phyloP scores from a whole-genome alignment of 495 filamentous ascomycete genomes.

The Beverwykella pulmonaria region DNA sequence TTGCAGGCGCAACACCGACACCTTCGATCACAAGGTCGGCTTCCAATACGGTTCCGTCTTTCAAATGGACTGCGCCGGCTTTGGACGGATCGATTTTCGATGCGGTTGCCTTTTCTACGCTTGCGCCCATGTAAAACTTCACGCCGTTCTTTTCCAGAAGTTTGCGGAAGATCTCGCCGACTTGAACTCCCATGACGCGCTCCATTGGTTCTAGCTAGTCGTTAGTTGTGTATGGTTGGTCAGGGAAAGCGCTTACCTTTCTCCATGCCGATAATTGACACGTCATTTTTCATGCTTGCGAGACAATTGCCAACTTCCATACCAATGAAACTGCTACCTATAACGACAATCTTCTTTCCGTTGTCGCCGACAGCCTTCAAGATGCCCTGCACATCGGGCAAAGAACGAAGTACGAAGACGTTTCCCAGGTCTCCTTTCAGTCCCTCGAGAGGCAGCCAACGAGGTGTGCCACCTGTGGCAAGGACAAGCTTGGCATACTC shows the following conservation, averaged over 20 bases:
- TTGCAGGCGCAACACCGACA: slow-evolving; percentile 84
- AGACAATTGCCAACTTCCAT: slow-evolving; percentile 92
- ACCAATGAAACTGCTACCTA: slow-evolving; percentile 92
- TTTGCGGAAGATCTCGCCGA: slow-evolving; percentile 77
- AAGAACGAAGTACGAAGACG: slow-evolving; percentile 77
- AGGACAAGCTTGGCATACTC: slow-evolving; percentile 87
- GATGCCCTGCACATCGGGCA: slow-evolving; percentile 77
- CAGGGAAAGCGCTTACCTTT: slow-evolving; percentile 12
- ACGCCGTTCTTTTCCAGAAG: slow-evolving; percentile 82
- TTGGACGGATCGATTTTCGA: slow-evolving; percentile 63
- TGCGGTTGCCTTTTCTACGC: slow-evolving; percentile 77
- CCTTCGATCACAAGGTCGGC: slow-evolving; percentile 91
- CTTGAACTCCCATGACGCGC: slow-evolving; percentile 78
- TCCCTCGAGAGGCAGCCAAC: slow-evolving; percentile 75
- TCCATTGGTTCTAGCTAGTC: slow-evolving; percentile 68
- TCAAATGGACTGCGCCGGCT: slow-evolving; percentile 81
- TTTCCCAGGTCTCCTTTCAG: slow-evolving; percentile 81
- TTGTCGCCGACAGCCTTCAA: slow-evolving; percentile 75
- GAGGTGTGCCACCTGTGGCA: slow-evolving; percentile 80
- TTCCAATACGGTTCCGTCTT: slow-evolving; percentile 79
- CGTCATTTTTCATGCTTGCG: slow-evolving; percentile 68
- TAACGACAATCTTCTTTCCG: slow-evolving; percentile 86
- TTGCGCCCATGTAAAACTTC: slow-evolving; percentile 79
- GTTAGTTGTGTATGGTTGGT: slow-evolving; percentile 1
- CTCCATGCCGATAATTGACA: slow-evolving; percentile 95